Evolutionary conservation across 305 asterid genomes (phyloP).

Genomic region (Fraxinus latifolia): DNA sequence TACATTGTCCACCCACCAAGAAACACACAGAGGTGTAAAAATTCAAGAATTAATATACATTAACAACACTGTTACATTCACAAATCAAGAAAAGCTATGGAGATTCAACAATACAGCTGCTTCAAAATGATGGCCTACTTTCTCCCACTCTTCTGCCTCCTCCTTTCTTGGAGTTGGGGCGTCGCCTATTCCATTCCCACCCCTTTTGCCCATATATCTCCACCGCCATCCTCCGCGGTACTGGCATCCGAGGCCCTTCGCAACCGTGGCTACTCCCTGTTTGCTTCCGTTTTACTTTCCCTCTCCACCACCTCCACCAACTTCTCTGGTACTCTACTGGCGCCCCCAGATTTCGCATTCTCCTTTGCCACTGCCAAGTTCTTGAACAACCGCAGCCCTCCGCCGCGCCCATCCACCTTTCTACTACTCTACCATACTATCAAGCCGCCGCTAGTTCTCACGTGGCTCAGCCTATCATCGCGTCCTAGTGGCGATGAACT

Average conservation of each 20-base stretch:
- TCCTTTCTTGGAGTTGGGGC: conserved; percentile 30
- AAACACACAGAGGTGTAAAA: background rate
- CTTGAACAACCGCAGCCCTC: conserved; percentile 38
- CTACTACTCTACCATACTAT: conserved; percentile 64
- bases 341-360: conserved; percentile 60
- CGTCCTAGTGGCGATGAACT: conserved; percentile 40
- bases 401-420: conserved; percentile 50
- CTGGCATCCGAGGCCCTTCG: conserved; percentile 58
- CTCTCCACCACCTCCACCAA: conserved; percentile 35
- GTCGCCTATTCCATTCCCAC: conserved; percentile 31
- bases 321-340: conserved; percentile 60
- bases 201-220: conserved; percentile 7
- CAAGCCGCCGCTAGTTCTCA: conserved; percentile 44
- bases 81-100: conserved; percentile 30
- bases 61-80: background rate
- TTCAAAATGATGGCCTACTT: conserved; percentile 31
- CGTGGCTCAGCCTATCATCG: conserved; percentile 41
- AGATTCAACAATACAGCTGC: conserved; percentile 23
- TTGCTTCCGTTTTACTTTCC: conserved; percentile 45
- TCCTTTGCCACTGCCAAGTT: conserved; percentile 44
- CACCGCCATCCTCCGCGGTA: conserved; percentile 42
- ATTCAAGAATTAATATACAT: background rate
- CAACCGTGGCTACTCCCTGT: conserved; percentile 55
- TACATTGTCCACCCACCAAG: background rate
- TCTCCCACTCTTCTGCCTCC: conserved; percentile 38